These are phyloP conservation scores for Bremia lactucae DNA, from an alignment of 352 stramenopile species.

Conservation along the genomic window DNA sequence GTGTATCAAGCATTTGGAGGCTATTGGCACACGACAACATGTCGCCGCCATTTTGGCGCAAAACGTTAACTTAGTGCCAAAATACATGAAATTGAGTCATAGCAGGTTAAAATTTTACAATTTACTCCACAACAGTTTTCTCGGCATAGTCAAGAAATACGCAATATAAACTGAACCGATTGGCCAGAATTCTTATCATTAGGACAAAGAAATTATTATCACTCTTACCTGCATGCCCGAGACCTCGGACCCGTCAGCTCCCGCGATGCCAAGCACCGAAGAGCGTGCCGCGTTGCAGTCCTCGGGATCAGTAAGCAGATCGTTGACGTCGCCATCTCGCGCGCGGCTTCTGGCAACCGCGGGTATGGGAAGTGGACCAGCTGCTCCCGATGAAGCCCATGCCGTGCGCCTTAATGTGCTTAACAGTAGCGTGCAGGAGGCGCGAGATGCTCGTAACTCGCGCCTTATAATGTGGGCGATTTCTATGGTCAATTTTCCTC, in stretches of 20 bases:
- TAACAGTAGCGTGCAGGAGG: conserved; percentile 74
- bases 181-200: too few relatives aligned
- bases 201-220: background rate
- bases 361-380: conserved; percentile 14
- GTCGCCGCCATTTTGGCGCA: too few relatives aligned
- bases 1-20: conserved; percentile 31
- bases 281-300: conserved; percentile 19
- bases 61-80: too few relatives aligned
- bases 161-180: too few relatives aligned
- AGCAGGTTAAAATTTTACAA: too few relatives aligned
- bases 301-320: conserved; percentile 10
- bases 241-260: conserved; percentile 4
- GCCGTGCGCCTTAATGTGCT: conserved; percentile 77
- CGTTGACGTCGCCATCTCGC: conserved; percentile 18
- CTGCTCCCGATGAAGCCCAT: conserved; percentile 53
- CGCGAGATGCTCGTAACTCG: conserved; percentile 66
- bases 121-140: too few relatives aligned
- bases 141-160: too few relatives aligned
- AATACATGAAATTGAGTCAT: too few relatives aligned
- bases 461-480: conserved; percentile 71
- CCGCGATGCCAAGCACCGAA: conserved; percentile 18
- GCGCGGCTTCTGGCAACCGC: conserved; percentile 17
- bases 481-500: conserved; percentile 65
- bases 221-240: conserved; percentile 10
- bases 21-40: conserved; percentile 70